Conservation (phyloP, 768 basidiomycete species). For the Agaricus subrufescens region DNA sequence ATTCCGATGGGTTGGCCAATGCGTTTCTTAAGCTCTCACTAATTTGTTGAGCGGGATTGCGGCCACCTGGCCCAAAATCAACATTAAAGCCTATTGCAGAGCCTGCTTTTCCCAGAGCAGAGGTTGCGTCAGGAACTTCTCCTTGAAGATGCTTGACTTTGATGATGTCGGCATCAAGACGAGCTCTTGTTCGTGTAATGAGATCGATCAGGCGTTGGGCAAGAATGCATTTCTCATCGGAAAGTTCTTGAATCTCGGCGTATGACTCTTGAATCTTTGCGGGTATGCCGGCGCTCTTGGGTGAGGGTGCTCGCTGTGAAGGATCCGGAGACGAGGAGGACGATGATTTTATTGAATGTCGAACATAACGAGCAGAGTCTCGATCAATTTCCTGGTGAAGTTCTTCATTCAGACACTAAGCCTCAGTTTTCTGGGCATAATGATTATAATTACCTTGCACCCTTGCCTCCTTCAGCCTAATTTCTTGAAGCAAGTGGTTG, state of each 20-base stretch:
- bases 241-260: conserved; percentile 39
- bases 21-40: conserved; percentile 40
- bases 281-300: conserved; percentile 32
- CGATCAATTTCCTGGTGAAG: conserved; percentile 47
- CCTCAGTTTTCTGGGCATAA: not conserved
- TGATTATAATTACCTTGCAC: conserved; percentile 32
- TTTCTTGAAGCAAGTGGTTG: conserved; percentile 47
- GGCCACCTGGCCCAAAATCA: conserved; percentile 19
- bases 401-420: conserved; percentile 27
- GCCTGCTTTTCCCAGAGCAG: not conserved
- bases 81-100: conserved; percentile 10
- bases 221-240: conserved; percentile 41
- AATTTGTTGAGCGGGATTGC: conserved; percentile 34
- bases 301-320: conserved; percentile 30
- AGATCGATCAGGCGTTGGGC: conserved; percentile 46
- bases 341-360: conserved; percentile 34
- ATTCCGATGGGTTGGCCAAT: conserved; percentile 27
- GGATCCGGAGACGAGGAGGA: conserved; percentile 18
- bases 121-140: conserved; percentile 29
- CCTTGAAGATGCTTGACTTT: conserved; percentile 45
- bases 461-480: conserved; percentile 39
- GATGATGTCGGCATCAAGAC: conserved; percentile 46
- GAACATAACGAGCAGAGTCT: conserved; percentile 46
- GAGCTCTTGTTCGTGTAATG: conserved; percentile 39
- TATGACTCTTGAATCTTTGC: conserved; percentile 41